Base-by-base conservation (phyloP, 169 alveolate genomes). In the Besnoitia besnoiti region DNA sequence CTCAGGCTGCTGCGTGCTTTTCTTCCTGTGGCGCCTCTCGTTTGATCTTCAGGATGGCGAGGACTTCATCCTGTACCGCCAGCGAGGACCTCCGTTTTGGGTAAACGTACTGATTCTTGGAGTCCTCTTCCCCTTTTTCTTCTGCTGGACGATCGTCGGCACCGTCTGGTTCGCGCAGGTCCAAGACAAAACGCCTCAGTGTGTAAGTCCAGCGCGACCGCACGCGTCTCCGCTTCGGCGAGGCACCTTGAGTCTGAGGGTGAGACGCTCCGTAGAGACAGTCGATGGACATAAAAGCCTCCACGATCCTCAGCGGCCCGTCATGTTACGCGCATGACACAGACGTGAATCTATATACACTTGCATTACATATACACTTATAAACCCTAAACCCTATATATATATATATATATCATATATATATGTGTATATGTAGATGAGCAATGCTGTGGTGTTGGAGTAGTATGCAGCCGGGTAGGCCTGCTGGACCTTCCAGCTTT, bases 131-230 rank as follows among this genome's bases (percentile, higher is more conserved):
- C 97, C 97, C 33, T 95, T 91, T 76, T 96, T 95, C 92, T 87
- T 91, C 55, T 85, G 95, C 46, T 95, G 97, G 97, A 95, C 96
- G 35, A 91, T 95, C 67, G 94, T 96, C 44, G 97, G 97, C 19
- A 95, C 97, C 14, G 67, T 95, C 90, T 95, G 97, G 96, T 90
- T 95, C 37, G 91, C 91, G 35, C 93, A 95, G 49, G 93, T 94
- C 27, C 94, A 93, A 37, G 73, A 92, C 46, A 92, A 94, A 46
- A 95, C 97, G 80, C 97, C 97, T 10, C 90, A 91, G n/a, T 96
- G 96, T 40, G 90, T 80, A 42, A 80, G 93, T 27, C 2, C 40
- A 67, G 40, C n/a, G n/a, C 12, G n/a, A 51, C 62, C 21, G 27
- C 4, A 67, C 19, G n/a, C 37, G n/a, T 61, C 7, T n/a, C n/a